Evolutionary conservation across 1,284 basidiomycete species (phyloP).

Genomic region (Trichosporon coremiiforme): DNA sequence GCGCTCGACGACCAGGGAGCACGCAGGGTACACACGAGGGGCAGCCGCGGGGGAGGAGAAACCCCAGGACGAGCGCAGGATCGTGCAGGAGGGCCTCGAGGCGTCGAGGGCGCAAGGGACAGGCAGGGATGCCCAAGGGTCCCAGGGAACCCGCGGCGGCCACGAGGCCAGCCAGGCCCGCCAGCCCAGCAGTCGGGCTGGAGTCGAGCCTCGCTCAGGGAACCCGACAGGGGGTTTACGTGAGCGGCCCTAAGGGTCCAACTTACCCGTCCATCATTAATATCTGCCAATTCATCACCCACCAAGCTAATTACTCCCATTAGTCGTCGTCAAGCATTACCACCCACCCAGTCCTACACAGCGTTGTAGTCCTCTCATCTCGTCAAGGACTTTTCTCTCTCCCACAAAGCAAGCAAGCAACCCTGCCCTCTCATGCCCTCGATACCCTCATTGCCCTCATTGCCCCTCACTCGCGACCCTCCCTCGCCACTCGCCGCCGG

Average conservation of each 20-base stretch:
- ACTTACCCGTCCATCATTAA: constrained; percentile 3
- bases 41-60: neutral
- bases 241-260: constrained; percentile 5
- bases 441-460: no score
- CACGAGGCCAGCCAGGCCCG: neutral
- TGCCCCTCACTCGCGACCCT: no score
- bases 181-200: neutral
- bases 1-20: neutral
- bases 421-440: no score
- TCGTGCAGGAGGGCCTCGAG: neutral
- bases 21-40: neutral
- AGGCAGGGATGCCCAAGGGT: neutral
- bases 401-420: no score
- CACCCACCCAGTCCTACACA: neutral
- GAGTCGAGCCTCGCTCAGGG: neutral
- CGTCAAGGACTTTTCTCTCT: no score
- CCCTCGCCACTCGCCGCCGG: no score
- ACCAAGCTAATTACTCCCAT: neutral
- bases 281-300: constrained; percentile 3
- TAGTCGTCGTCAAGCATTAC: constrained; percentile 8
- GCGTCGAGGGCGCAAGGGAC: constrained; percentile 1
- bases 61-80: neutral
- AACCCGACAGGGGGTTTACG: neutral
- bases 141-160: constrained; percentile 14
- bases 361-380: no score